Evolutionary conservation across 306 rosid genomes (phyloP), one percentile per base, ranked within the genome.

Genomic region (Cicer bijugum): DNA sequence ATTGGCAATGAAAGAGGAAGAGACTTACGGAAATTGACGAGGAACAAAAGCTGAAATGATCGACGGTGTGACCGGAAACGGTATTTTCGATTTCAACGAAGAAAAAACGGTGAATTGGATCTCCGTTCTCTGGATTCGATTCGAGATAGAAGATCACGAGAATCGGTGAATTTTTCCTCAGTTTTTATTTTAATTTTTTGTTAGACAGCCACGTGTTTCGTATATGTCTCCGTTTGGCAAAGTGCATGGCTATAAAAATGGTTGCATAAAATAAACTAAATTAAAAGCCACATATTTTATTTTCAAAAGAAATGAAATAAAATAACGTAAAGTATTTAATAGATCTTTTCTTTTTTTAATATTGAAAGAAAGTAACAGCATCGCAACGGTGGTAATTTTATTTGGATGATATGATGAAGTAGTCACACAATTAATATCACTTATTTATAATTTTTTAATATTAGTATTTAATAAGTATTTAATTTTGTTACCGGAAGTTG

Each of bases 41-140:
- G 81, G 75, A 77, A 66, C 69, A 67, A 82, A 44, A 42, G 72
- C 67, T 33, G 72, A 71, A 77, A 62, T 8, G 69, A 51, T 40
- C 47, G 45, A 6, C 39, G 71, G 0, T n/a, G 80, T 50, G 68
- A 69, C 47, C 60, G 47, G 61, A 71, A 71, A 51, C 52, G 37
- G 39, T 51, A 50, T 2, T 64, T 12, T 23, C 0, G 37, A 68
- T 71, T 76, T 55, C 53, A 63, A 50, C 44, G 20, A 48, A 46
- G 67, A 68, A 68, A 42, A 46, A 74, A 60, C 43, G 69, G 4
- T 69, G 58, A 8, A 46, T 33, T 56, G 40, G 78, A 67, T 78
- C 60, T 70, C 64, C 60, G 48, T 50, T 50, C 69, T 75, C 61
- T 60, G 48, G 71, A 80, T 66, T 63, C 43, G 82, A 61, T 77